Evolutionary conservation across 2,329 filamentous ascomycete species (phyloP), one percentile per base, ranked within the genome.

Genomic region (Rosellinia necatrix): DNA sequence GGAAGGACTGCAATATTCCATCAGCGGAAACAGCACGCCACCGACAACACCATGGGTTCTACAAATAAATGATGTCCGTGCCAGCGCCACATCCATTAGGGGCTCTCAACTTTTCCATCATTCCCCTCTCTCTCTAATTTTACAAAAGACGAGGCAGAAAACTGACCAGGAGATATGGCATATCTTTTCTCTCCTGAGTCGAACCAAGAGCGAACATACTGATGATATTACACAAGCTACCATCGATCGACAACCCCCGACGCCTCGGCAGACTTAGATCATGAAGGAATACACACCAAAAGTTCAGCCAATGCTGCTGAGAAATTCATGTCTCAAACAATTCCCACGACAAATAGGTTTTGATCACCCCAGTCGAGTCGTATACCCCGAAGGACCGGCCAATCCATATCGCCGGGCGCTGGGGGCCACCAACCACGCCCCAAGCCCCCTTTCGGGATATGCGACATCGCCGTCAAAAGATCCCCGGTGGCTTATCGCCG

Each of bases 1-100:
- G 52, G 32, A 55, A 46, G 25, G 52, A 55, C 13, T 55, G 52
- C 52, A 55, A n/a, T n/a, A n/a, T n/a, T n/a, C 49, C 52, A 55
- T 49, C 24, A 55, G 44, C 6, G 44, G 52, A 22, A 55, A 55
- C 30, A 55, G 12, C 6, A 55, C 52, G 21, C 52, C 52, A 1
- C 52, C 52, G 15, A n/a, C 52, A 3, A 44, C 52, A 2, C 52
- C 52, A 17, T 46, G 44, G 10, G 52, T 55, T n/a, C n/a, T n/a
- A n/a, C n/a, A n/a, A n/a, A n/a, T n/a, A n/a, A n/a, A n/a, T n/a
- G n/a, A n/a, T n/a, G n/a, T n/a, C n/a, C n/a, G n/a, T n/a, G n/a
- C n/a, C n/a, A n/a, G n/a, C n/a, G n/a, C n/a, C n/a, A n/a, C n/a
- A n/a, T n/a, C n/a, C n/a, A n/a, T n/a, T n/a, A n/a, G n/a, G n/a